Evolutionary conservation across 164 flowering plant genomes (phyloP).

Genomic region (Paratinospora sagittata): DNA sequence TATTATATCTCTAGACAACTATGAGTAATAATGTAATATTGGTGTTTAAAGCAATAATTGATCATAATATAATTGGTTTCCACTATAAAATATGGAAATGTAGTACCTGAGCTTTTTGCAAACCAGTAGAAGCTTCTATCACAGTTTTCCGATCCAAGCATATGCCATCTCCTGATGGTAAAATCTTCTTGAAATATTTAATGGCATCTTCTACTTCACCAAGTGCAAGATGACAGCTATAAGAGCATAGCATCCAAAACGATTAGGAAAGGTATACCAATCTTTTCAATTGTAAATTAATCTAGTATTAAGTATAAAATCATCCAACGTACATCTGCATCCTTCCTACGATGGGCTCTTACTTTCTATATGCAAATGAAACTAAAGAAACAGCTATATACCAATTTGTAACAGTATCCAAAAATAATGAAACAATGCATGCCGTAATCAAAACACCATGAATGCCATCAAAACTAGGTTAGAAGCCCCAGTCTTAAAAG

Average conservation of each 20-base stretch:
- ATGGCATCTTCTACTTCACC: conserved; percentile 78
- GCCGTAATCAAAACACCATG: not conserved
- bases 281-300: not conserved
- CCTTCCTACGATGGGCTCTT: not conserved
- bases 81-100: conserved; percentile 1
- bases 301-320: not conserved
- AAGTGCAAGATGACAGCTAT: conserved; percentile 76
- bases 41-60: not conserved
- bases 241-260: not conserved
- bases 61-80: not conserved
- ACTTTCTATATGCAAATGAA: not conserved
- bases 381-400: not conserved
- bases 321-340: not conserved
- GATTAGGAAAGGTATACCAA: not conserved
- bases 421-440: not conserved
- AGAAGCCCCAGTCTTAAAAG: not conserved
- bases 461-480: not conserved
- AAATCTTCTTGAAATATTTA: conserved; percentile 44
- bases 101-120: conserved; percentile 72
- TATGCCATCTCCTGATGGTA: conserved; percentile 40
- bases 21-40: not conserved
- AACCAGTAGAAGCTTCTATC: conserved; percentile 77
- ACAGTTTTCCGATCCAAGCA: conserved; percentile 64
- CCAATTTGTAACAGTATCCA: not conserved
- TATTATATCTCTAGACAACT: not conserved